phyloP scores from a whole-genome alignment of 495 filamentous ascomycete genomes.

The Hypomontagnella submonticulosa region DNA sequence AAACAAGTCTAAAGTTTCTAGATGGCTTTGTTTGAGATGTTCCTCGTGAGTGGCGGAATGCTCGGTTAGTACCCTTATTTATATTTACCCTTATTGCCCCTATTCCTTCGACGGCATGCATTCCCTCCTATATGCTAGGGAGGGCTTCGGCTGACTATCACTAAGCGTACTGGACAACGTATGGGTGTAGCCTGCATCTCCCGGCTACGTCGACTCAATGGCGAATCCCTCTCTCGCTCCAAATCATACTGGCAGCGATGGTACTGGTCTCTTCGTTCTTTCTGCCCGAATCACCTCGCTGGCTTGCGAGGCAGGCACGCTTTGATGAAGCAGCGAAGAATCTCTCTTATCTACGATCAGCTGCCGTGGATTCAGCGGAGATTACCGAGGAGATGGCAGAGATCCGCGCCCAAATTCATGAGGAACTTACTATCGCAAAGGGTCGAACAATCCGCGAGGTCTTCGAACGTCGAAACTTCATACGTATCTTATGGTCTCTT shows the following conservation, averaged over 20 bases:
- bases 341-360: slow-evolving; percentile 11
- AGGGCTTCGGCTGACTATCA: background rate
- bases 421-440: slow-evolving; percentile 17
- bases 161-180: slow-evolving; percentile 21
- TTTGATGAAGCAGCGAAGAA: slow-evolving; percentile 20
- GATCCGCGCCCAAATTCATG: slow-evolving; percentile 27
- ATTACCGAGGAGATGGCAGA: slow-evolving; percentile 24
- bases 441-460: slow-evolving; percentile 24
- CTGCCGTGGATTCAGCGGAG: slow-evolving; percentile 2
- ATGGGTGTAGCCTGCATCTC: slow-evolving; percentile 12
- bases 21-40: slow-evolving; percentile 15
- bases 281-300: slow-evolving; percentile 29
- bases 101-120: background rate
- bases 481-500: slow-evolving; percentile 17
- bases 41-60: slow-evolving; percentile 16
- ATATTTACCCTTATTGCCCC: background rate
- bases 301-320: slow-evolving; percentile 25
- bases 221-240: slow-evolving; percentile 14
- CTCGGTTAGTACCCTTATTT: slow-evolving; percentile 14
- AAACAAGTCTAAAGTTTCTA: slow-evolving; percentile 43
- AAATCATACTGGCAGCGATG: slow-evolving; percentile 6
- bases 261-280: slow-evolving; percentile 5
- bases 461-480: slow-evolving; percentile 22
- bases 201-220: slow-evolving; percentile 14
- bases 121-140: background rate